Evolutionary conservation across 257 asterid species (phyloP), one percentile per base, ranked within the genome.

Genomic region (Penstemon eatonii): DNA sequence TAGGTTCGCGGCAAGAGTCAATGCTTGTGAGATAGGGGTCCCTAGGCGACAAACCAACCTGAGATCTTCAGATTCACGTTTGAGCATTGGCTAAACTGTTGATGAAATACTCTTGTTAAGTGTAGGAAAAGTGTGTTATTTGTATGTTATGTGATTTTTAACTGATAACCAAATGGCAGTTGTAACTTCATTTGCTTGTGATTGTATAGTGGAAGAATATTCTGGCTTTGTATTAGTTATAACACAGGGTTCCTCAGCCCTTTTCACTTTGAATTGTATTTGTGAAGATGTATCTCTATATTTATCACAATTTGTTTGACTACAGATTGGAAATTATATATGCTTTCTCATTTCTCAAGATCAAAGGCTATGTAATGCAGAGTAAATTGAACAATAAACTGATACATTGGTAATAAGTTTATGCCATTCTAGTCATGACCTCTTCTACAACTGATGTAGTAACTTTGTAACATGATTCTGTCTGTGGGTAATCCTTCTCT

Each of bases 1-100:
- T 5, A 83, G 98, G 12, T 91, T 95, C 63, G 99, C 99, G 6
- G 95, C 98, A 47, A 78, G 96, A 49, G 98, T 95, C 10, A 95
- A 95, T 57, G 85, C 97, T 4, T 95, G 99, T 63, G 99, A 95
- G 80, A 91, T 95, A 60, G 98, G 99, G 40, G 59, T 95, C 57
- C 98, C 98, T 1, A 78, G 98, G 82, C 93, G 98, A 36, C 98
- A 95, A 87, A 89, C 97, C 60, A 85, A 75, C 84, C 64, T 80
- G 65, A 81, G 88, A 76, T 60, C 86, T 8, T 43, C 83, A 37
- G 99, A 95, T 73, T 78, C 96, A 50, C 92, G 98, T 43, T 67
- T 91, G 70, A 91, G 99, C 83, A 83, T 94, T 8, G 98, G 96
- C 58, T 94, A 78, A 87, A 18, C 11, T 68, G 63, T 75, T 53